Evolutionary conservation across 805 yeast species (phyloP).

Genomic region (Saccharomycopsis sp.): DNA sequence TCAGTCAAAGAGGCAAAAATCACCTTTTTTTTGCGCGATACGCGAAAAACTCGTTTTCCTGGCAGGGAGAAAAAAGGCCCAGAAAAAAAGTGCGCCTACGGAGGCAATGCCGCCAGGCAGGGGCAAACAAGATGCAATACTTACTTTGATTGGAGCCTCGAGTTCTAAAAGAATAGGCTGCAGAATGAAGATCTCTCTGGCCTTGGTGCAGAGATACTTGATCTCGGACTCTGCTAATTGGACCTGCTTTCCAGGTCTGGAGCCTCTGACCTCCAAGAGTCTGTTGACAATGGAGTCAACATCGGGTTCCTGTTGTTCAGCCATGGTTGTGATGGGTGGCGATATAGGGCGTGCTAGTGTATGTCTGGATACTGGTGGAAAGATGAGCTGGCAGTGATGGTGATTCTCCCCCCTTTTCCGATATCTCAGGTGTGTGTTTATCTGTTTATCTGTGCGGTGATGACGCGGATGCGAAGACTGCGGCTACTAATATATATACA

Average conservation of each 20-base stretch:
- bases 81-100: neutral
- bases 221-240: constrained; percentile 91
- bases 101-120: neutral
- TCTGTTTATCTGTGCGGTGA: too few relatives aligned
- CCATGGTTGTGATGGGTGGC: constrained; percentile 25
- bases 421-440: neutral
- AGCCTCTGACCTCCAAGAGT: constrained; percentile 93
- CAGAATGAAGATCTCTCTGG: constrained; percentile 95
- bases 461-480: neutral
- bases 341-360: too few relatives aligned
- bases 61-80: constrained; percentile 13
- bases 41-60: neutral
- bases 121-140: constrained; percentile 27
- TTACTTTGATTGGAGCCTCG: constrained; percentile 92
- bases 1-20: too few relatives aligned
- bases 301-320: constrained; percentile 70
- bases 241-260: constrained; percentile 97
- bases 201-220: constrained; percentile 91
- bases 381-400: neutral
- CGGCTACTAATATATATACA: too few relatives aligned
- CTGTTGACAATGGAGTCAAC: constrained; percentile 96
- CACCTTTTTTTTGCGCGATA: neutral
- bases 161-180: constrained; percentile 93
- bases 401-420: neutral
- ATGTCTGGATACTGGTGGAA: neutral